Evolutionary conservation across 257 asterid species (phyloP).

Genomic region (Leonotis leonurus): DNA sequence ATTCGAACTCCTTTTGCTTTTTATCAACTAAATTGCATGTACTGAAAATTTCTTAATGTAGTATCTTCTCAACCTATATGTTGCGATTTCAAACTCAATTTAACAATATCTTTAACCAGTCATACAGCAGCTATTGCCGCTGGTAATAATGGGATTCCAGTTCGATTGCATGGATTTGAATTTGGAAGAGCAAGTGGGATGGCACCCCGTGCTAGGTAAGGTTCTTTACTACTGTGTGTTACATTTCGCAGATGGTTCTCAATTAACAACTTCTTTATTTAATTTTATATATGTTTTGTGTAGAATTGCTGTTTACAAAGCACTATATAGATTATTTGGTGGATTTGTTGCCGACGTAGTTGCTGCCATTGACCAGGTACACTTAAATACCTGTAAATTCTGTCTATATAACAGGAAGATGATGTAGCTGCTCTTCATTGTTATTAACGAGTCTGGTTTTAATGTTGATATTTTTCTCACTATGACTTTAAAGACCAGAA

Average conservation of each 20-base stretch:
- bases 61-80: not conserved
- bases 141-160: constrained; percentile 96
- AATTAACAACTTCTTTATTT: not conserved
- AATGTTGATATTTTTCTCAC: not conserved
- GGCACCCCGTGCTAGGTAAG: constrained; percentile 99
- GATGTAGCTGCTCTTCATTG: not conserved
- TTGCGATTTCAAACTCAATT: constrained; percentile 10
- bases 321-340: constrained; percentile 89
- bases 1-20: not conserved
- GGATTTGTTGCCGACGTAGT: constrained; percentile 97
- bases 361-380: constrained; percentile 98
- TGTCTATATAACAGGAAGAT: not conserved
- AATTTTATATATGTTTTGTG: constrained; percentile 16
- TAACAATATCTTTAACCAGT: constrained; percentile 36
- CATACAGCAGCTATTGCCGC: constrained; percentile 98
- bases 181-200: constrained; percentile 99
- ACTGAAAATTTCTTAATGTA: not conserved
- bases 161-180: constrained; percentile 88
- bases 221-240: not conserved
- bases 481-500: not conserved
- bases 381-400: not conserved
- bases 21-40: not conserved
- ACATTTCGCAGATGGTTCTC: not conserved
- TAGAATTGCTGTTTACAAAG: constrained; percentile 98
- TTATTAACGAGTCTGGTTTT: not conserved